A percentile compares a stretch with the other conserved stretches of the same genome.
Evolutionary conservation across 345 rosid genomes (phyloP).

Genomic region (Citrus trifoliata): DNA sequence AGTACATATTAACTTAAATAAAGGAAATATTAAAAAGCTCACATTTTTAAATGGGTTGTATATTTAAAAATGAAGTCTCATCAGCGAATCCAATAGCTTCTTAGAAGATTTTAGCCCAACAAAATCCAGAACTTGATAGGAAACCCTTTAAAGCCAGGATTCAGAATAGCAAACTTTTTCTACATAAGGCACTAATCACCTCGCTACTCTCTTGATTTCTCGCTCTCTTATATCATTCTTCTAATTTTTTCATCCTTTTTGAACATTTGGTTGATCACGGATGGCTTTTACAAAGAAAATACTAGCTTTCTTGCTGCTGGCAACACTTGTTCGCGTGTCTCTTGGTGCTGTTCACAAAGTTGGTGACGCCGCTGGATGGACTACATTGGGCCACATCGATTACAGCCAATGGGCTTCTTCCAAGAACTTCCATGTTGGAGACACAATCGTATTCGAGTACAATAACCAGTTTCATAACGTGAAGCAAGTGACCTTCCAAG

Average conservation of each 20-base stretch:
- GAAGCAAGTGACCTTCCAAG: too few species aligned
- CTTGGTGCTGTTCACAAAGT: conserved; percentile 3
- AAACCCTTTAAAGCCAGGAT: too few species aligned
- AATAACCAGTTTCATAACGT: background rate
- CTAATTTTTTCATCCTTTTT: background rate
- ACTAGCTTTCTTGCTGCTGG: background rate
- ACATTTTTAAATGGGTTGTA: too few species aligned
- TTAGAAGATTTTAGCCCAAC: too few species aligned
- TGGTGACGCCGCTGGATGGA: background rate
- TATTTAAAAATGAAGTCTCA: too few species aligned
- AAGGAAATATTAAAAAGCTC: too few species aligned
- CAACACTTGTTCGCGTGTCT: background rate
- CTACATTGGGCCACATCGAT: background rate
- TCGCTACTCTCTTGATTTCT: background rate
- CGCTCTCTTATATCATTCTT: background rate
- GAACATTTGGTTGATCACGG: background rate
- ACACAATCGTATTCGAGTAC: background rate
- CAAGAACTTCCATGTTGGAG: background rate
- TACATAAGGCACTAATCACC: too few species aligned
- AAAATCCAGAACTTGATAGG: too few species aligned
- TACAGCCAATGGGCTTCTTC: conserved; percentile 1
- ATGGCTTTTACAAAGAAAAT: background rate
- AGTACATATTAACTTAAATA: too few species aligned
- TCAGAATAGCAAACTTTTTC: too few species aligned
- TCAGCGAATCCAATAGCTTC: too few species aligned